A percentile compares a stretch with the other conserved stretches of the same genome.
phyloP scores from a whole-genome alignment of 257 asterid species.

The Solanum okadae region DNA sequence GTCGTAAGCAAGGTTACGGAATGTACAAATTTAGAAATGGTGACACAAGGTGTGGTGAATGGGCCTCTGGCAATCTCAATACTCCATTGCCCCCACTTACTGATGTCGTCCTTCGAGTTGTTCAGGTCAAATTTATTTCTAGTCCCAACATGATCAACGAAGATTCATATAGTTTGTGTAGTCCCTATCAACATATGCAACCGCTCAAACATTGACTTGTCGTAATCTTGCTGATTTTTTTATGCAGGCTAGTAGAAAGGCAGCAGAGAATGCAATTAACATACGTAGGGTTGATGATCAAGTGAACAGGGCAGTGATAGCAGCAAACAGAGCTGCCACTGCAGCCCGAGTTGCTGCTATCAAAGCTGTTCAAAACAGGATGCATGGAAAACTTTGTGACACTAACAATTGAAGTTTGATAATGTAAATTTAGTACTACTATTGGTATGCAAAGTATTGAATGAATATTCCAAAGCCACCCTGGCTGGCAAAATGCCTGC shows the following conservation, averaged over 20 bases:
- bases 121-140: slow-evolving; percentile 34
- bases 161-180: background rate
- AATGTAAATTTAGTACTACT: slow-evolving; percentile 22
- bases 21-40: slow-evolving; percentile 62
- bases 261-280: slow-evolving; percentile 55
- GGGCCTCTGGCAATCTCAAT: slow-evolving; percentile 62
- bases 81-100: slow-evolving; percentile 25
- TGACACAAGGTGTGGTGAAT: slow-evolving; percentile 58
- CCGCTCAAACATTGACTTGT: background rate
- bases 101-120: slow-evolving; percentile 48
- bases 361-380: slow-evolving; percentile 82
- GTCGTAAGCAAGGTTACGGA: slow-evolving; percentile 82
- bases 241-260: slow-evolving; percentile 67
- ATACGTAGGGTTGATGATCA: slow-evolving; percentile 48
- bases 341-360: slow-evolving; percentile 94
- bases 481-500: slow-evolving; percentile 20
- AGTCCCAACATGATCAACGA: background rate
- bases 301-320: slow-evolving; percentile 69
- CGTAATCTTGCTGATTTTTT: background rate
- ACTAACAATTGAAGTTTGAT: slow-evolving; percentile 24
- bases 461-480: slow-evolving; percentile 13
- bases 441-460: background rate
- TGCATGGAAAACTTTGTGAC: slow-evolving; percentile 63
- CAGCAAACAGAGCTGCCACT: slow-evolving; percentile 77
- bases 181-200: background rate